Evolutionary conservation across 345 rosid genomes (phyloP).

Genomic region (Stellera chamaejasme): DNA sequence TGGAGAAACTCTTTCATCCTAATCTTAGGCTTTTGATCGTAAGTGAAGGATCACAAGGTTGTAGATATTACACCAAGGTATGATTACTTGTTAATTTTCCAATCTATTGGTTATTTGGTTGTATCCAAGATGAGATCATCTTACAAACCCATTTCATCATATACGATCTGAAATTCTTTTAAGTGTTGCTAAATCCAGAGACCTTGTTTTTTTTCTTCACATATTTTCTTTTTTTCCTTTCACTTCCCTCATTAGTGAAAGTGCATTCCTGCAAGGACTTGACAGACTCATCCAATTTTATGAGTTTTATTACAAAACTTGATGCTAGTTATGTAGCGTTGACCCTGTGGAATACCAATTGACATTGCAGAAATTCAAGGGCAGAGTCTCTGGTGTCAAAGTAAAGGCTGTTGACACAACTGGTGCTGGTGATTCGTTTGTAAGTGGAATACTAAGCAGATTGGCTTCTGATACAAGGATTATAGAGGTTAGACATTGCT

Average conservation of each 20-base stretch:
- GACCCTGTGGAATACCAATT: background rate
- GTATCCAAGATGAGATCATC: background rate
- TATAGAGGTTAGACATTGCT: conserved; percentile 23
- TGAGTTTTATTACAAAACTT: background rate
- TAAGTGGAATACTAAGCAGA: conserved; percentile 52
- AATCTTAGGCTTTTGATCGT: conserved; percentile 78
- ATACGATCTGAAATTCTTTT: background rate
- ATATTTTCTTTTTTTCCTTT: too few species aligned
- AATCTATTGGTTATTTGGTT: background rate
- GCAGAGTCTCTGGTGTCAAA: conserved; percentile 59
- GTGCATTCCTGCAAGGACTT: background rate
- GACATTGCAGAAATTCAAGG: conserved; percentile 49
- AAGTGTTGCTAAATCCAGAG: background rate
- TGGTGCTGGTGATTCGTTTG: conserved; percentile 87
- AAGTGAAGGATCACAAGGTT: conserved; percentile 87
- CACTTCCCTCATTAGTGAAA: background rate
- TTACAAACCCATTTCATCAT: background rate
- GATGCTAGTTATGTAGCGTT: background rate
- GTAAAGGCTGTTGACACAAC: conserved; percentile 70
- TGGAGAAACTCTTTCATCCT: conserved; percentile 66
- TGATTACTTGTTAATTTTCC: background rate
- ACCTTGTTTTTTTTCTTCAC: too few species aligned
- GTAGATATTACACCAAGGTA: conserved; percentile 94
- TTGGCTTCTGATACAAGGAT: conserved; percentile 49
- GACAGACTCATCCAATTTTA: background rate